A percentile compares a stretch with the other conserved stretches of the same genome.
Conservation (phyloP, 306 rosid genomes). For the Lupinus albus region DNA sequence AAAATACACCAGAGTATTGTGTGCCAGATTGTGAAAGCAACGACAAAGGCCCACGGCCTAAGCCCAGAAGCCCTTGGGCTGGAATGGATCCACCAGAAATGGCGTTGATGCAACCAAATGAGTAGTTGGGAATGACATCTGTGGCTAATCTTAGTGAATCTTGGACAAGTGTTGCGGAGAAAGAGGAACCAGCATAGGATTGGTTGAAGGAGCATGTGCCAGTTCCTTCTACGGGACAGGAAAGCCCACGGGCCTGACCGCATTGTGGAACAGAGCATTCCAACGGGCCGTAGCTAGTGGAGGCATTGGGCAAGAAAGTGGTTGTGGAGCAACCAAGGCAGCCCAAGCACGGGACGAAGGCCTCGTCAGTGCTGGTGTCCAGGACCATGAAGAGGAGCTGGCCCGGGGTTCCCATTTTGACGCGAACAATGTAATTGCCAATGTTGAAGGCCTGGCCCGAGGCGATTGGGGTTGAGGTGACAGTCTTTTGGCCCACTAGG, state of each 20-base stretch:
- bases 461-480: conserved; percentile 63
- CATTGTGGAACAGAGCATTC: conserved; percentile 70
- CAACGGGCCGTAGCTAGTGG: conserved; percentile 54
- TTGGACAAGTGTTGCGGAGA: conserved; percentile 67
- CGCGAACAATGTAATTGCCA: conserved; percentile 76
- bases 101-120: conserved; percentile 70
- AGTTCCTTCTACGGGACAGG: conserved; percentile 55
- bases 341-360: conserved; percentile 79
- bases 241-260: conserved; percentile 63
- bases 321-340: conserved; percentile 70
- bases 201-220: conserved; percentile 66
- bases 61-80: conserved; percentile 79
- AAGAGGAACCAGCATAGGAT: conserved; percentile 76
- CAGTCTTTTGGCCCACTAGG: conserved; percentile 54
- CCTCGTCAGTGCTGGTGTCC: conserved; percentile 81
- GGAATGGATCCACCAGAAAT: conserved; percentile 65
- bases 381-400: conserved; percentile 76
- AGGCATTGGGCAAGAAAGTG: conserved; percentile 56
- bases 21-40: conserved; percentile 69
- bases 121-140: conserved; percentile 50
- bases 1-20: conserved; percentile 68
- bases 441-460: conserved; percentile 79
- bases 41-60: conserved; percentile 87
- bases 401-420: conserved; percentile 75
- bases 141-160: conserved; percentile 56